phyloP scores from a whole-genome alignment of 2,329 filamentous ascomycete genomes.

The Pseudogymnoascus sp. region DNA sequence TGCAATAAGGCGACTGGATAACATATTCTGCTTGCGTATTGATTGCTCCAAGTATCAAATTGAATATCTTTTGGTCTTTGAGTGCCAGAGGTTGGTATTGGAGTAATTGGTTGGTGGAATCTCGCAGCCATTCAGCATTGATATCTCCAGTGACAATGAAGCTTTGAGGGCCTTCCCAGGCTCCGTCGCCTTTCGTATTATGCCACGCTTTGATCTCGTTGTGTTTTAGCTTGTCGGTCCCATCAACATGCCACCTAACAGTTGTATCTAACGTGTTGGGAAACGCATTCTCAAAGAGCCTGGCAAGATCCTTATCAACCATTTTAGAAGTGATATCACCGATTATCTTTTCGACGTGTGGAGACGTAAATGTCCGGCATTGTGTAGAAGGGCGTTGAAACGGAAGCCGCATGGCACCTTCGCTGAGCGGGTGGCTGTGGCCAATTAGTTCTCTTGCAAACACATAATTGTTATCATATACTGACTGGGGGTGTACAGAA shows the following conservation, averaged over 20 bases:
- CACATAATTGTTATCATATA: slow-evolving; percentile 14
- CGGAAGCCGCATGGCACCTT: slow-evolving; percentile 70
- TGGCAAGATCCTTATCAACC: slow-evolving; percentile 77
- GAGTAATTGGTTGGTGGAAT: slow-evolving; percentile 86
- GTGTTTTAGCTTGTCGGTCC: slow-evolving; percentile 32
- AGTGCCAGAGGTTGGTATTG: slow-evolving; percentile 82
- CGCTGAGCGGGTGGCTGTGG: slow-evolving; percentile 65
- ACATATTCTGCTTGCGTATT: slow-evolving; percentile 95
- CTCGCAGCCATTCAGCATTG: slow-evolving; percentile 84
- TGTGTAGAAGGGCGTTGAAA: slow-evolving; percentile 73
- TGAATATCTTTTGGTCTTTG: slow-evolving; percentile 69
- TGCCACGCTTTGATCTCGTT: slow-evolving; percentile 33
- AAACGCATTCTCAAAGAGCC: slow-evolving; percentile 91
- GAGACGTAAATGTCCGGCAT: slow-evolving; percentile 85
- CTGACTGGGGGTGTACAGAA: slow-evolving; percentile 16
- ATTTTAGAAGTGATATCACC: slow-evolving; percentile 71
- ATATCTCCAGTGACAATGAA: slow-evolving; percentile 94
- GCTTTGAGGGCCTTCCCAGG: slow-evolving; percentile 79
- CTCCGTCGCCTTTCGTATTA: slow-evolving; percentile 42
- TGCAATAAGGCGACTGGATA: slow-evolving; percentile 92
- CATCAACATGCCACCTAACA: slow-evolving; percentile 60
- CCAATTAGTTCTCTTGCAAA: slow-evolving; percentile 23
- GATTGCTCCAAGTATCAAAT: slow-evolving; percentile 82
- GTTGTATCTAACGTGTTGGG: slow-evolving; percentile 72
- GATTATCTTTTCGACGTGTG: slow-evolving; percentile 82